Percentiles rank a stretch among this genome's conserved stretches.
phyloP scores from a whole-genome alignment of 148 eudicot genomes.

The Fagopyrum esculentum region DNA sequence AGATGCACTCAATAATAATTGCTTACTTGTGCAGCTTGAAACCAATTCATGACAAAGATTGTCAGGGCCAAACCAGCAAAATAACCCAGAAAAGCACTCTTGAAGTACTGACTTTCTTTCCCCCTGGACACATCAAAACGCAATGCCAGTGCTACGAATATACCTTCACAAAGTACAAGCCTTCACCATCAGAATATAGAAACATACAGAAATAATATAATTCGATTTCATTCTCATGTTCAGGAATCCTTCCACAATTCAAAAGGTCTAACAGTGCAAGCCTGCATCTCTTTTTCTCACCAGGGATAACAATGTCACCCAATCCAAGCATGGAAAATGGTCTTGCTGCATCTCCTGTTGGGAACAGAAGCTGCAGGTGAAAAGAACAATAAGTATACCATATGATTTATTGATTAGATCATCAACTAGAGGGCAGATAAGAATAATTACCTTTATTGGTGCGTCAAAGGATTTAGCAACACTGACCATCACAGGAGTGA shows the following conservation, averaged over 20 bases:
- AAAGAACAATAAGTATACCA: not conserved
- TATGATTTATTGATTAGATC: not conserved
- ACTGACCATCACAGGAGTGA: conserved; percentile 99
- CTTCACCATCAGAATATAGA: not conserved
- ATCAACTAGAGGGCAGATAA: not conserved
- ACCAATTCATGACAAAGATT: conserved; percentile 97
- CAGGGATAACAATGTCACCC: conserved; percentile 98
- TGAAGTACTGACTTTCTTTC: conserved; percentile 71
- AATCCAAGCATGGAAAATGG: conserved; percentile 98
- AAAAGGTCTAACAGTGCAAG: not conserved
- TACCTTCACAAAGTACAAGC: conserved; percentile 41
- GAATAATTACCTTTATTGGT: conserved; percentile 80
- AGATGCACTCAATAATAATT: not conserved
- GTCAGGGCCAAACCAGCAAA: conserved; percentile 67
- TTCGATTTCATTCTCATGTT: not conserved
- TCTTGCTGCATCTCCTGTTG: conserved; percentile 62
- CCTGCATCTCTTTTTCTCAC: conserved; percentile 33
- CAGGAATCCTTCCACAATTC: not conserved
- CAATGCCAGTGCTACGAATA: conserved; percentile 96
- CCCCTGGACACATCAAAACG: conserved; percentile 95
- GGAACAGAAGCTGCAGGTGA: conserved; percentile 83
- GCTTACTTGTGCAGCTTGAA: conserved; percentile 96
- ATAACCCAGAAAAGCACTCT: conserved; percentile 85
- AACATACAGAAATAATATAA: not conserved
- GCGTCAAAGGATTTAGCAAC: conserved; percentile 99